Percentiles rank a stretch among this genome's conserved stretches.
Conservation (phyloP, 23 red algal species). For the Cyanidioschyzon merolae region DNA sequence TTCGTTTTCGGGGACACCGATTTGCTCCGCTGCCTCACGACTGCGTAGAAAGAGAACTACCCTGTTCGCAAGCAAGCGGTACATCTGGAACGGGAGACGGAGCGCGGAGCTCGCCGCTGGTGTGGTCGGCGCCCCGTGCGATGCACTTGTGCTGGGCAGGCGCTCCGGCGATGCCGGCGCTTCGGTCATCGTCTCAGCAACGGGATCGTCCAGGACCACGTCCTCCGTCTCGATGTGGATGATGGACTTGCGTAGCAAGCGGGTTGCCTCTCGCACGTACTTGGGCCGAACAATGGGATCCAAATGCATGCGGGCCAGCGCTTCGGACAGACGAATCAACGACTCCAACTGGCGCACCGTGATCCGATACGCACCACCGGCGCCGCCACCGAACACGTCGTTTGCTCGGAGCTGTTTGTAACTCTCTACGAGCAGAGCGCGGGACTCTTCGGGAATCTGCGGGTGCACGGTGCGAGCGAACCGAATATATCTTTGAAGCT, state of each 20-base stretch:
- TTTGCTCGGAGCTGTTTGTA: constrained; percentile 82
- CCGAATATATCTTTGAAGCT: constrained; percentile 69
- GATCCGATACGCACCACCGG: constrained; percentile 64
- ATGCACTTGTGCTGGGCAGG: neutral
- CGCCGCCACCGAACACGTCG: constrained; percentile 47
- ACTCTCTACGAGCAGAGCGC: constrained; percentile 61
- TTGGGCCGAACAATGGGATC: constrained; percentile 64
- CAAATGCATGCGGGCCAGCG: constrained; percentile 86
- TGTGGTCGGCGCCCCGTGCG: neutral
- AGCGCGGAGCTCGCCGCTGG: neutral
- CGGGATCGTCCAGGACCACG: constrained; percentile 66
- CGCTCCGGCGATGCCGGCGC: neutral
- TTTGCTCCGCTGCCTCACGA: constrained; percentile 36
- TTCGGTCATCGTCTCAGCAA: neutral
- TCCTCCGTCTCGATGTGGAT: constrained; percentile 91
- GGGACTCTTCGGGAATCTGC: constrained; percentile 46
- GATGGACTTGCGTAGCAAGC: constrained; percentile 83
- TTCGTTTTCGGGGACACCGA: constrained; percentile 17
- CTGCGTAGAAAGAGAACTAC: constrained; percentile 67
- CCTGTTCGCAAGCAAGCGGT: constrained; percentile 56
- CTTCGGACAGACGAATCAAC: constrained; percentile 92
- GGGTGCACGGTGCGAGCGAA: constrained; percentile 76
- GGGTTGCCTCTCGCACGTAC: constrained; percentile 88
- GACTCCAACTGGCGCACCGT: constrained; percentile 97
- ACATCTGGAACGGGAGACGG: constrained; percentile 69